phyloP scores from a whole-genome alignment of 2,329 filamentous ascomycete genomes.

The Aspergillus piperis region DNA sequence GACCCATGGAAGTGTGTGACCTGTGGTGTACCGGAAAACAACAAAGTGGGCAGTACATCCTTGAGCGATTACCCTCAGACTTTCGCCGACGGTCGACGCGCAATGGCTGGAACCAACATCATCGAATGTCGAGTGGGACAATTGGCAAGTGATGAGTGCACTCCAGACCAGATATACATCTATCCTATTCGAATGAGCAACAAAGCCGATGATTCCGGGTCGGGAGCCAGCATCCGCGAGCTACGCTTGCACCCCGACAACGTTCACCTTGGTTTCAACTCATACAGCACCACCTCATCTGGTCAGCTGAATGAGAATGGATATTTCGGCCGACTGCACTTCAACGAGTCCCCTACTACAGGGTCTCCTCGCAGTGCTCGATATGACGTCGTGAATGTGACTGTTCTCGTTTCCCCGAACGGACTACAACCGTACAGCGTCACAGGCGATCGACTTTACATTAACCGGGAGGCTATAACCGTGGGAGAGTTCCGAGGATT shows the following conservation, averaged over 20 bases:
- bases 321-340: slow-evolving; percentile 44
- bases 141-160: slow-evolving; percentile 42
- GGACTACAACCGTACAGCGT: slow-evolving; percentile 21
- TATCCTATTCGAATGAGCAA: slow-evolving; percentile 46
- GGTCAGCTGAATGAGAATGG: slow-evolving; percentile 28
- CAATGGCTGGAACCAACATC: slow-evolving; percentile 31
- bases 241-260: slow-evolving; percentile 51
- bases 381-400: slow-evolving; percentile 48
- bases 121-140: slow-evolving; percentile 41
- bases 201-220: slow-evolving; percentile 30
- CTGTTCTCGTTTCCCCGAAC: slow-evolving; percentile 33
- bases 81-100: slow-evolving; percentile 43
- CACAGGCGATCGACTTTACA: slow-evolving; percentile 29
- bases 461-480: slow-evolving; percentile 35
- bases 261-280: slow-evolving; percentile 47
- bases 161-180: slow-evolving; percentile 39
- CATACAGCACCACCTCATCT: slow-evolving; percentile 28
- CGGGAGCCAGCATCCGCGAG: slow-evolving; percentile 43
- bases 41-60: slow-evolving; percentile 26
- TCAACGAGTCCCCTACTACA: slow-evolving; percentile 39
- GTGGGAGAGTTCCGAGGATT: slow-evolving; percentile 52
- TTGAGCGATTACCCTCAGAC: slow-evolving; percentile 47
- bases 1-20: slow-evolving; percentile 53
- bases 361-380: slow-evolving; percentile 33
- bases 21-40: slow-evolving; percentile 44